Percentiles rank a stretch among this genome's conserved stretches.
These are phyloP conservation scores for Larix kaempferi DNA, from an alignment of 75 land plant species.

Conservation along the genomic window DNA sequence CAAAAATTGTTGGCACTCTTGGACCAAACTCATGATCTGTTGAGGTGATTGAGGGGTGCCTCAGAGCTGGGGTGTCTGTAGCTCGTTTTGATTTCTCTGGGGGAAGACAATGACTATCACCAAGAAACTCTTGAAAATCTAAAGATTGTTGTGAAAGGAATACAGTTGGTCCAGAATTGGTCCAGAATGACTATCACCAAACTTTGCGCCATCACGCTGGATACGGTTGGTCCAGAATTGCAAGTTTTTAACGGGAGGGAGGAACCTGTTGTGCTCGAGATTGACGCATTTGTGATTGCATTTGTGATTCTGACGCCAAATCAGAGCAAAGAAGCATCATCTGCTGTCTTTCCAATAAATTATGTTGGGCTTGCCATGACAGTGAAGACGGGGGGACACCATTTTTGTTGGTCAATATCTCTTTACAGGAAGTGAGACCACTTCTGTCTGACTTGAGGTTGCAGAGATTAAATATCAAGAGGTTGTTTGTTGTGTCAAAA, in stretches of 20 bases:
- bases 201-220: too few species aligned
- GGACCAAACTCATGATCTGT: conserved; percentile 69
- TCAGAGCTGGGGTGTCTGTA: conserved; percentile 75
- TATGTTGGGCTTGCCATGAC: too few species aligned
- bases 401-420: conserved; percentile 95
- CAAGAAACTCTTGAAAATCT: conserved; percentile 90
- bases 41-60: conserved; percentile 52
- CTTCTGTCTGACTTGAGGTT: conserved; percentile 98
- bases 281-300: too few species aligned
- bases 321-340: too few species aligned
- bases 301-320: too few species aligned
- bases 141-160: conserved; percentile 62
- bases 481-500: conserved; percentile 80
- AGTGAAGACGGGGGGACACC: conserved; percentile 78
- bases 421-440: conserved; percentile 96
- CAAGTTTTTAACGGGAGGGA: too few species aligned
- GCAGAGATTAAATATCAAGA: conserved; percentile 64
- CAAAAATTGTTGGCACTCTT: conserved; percentile 68
- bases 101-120: conserved; percentile 72
- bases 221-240: too few species aligned
- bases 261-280: too few species aligned
- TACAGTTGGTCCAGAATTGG: too few species aligned
- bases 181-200: too few species aligned
- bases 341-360: too few species aligned
- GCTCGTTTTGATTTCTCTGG: conserved; percentile 93